Base-by-base conservation (phyloP, 805 yeast species). In the Candida sanyiensis region DNA sequence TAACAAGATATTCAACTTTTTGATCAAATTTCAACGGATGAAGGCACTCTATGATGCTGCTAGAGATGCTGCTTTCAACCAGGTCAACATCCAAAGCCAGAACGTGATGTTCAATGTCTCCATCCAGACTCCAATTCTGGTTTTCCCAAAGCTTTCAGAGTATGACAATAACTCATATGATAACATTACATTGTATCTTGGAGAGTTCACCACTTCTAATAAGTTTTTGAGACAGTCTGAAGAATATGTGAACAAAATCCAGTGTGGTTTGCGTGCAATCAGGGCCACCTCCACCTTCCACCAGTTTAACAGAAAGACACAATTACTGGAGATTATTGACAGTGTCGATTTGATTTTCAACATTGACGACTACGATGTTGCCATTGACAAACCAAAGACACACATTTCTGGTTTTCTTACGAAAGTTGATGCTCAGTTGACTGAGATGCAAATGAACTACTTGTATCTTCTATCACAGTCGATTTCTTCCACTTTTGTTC, bases 31-130 rank as follows among this genome's bases (percentile, higher is more conserved):
- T 52, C 81, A 77, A 42, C 73, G 73, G 49, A 86, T 90, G 95
- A 93, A 93, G 59, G 75, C 74, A 4, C 69, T 89, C n/a, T 94
- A 84, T 58, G 98, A 93, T 52, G 66, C 73, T 16, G 95, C 97
- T 0, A 73, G 97, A 42, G 86, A 82, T 51, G 85, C 88, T 9
- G 96, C 97, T 0, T 73, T 87, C 48, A 75, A 82, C 48, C 95
- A 85, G 57, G 93, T 93, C 0, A 76, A 67, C 31, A 67, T 80
- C 30, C 72, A 73, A 30, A 68, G 73, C 43, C 75, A 75, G 37
- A 67, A 63, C 40, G 77, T 88, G 61, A 77, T 79, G 46, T 73
- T 89, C 54, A 83, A 89, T 50, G 61, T 94, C 24, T 59, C 75
- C 13, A 68, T 93, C 12, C 72, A 75, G 37, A 86, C 97, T 1